Evolutionary conservation across 2,329 filamentous ascomycete species (phyloP).

Genomic region (Dendrostoma leiphaemia): DNA sequence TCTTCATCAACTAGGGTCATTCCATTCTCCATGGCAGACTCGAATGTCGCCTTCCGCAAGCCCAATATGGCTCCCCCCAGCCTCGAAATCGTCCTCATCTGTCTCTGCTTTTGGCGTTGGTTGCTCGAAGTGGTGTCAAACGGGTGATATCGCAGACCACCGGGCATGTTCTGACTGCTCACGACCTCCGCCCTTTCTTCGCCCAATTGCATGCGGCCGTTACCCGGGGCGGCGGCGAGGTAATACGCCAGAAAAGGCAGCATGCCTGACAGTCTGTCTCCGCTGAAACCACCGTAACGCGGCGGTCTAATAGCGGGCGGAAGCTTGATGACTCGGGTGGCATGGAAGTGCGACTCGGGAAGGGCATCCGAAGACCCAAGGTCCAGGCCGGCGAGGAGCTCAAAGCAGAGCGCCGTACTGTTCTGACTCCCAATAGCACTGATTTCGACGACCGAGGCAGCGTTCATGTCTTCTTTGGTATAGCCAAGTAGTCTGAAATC

Average conservation of each 20-base stretch:
- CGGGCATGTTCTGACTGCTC: conserved; percentile 38
- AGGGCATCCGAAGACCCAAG: conserved; percentile 20
- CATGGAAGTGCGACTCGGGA: conserved; percentile 9
- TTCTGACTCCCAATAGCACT: conserved; percentile 21
- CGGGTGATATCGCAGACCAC: conserved; percentile 26
- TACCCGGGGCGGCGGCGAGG: conserved; percentile 36
- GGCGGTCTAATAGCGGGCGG: conserved; percentile 9
- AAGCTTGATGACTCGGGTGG: conserved; percentile 20
- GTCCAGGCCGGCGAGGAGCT: conserved; percentile 33
- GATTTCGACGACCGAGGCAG: conserved; percentile 27
- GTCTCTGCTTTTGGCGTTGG: background rate
- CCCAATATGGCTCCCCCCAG: conserved; percentile 9
- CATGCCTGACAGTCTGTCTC: conserved; percentile 37
- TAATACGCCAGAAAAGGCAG: conserved; percentile 43
- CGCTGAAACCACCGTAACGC: background rate
- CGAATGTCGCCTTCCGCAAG: conserved; percentile 19
- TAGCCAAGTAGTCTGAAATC: conserved; percentile 37
- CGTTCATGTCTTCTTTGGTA: conserved; percentile 28
- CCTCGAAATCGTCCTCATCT: background rate
- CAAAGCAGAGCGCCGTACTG: conserved; percentile 28
- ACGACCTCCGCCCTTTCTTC: conserved; percentile 43
- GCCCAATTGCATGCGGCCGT: conserved; percentile 36
- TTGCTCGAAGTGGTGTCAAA: conserved; percentile 13
- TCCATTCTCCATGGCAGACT: conserved; percentile 18
- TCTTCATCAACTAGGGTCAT: conserved; percentile 20